Conservation (phyloP, 768 basidiomycete genomes). For the Hemileccinum rubropunctum region DNA sequence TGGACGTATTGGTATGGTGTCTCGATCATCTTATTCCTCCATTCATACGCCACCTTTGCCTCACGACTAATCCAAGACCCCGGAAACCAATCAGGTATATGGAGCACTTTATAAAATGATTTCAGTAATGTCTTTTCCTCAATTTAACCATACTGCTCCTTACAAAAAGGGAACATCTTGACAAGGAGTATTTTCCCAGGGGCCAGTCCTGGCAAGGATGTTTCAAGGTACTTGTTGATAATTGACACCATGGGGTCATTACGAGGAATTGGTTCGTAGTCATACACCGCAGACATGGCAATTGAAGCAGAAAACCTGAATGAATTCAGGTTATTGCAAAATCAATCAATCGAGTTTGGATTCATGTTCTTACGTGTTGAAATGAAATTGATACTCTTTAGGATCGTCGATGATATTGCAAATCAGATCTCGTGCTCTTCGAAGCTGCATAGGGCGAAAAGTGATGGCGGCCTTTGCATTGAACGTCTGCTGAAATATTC, state of each 20-base stretch:
- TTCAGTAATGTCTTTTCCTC: background rate
- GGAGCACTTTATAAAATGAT: conserved; percentile 11
- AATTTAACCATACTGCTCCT: background rate
- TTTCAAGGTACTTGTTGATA: background rate
- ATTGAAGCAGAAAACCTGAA: conserved; percentile 1
- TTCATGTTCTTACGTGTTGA: background rate
- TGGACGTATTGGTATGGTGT: background rate
- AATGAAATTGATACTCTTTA: background rate
- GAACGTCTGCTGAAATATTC: conserved; percentile 7
- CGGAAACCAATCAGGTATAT: conserved; percentile 21
- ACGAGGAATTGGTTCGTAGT: conserved; percentile 1
- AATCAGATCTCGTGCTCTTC: background rate
- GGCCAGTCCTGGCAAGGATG: background rate
- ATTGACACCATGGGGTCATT: conserved; percentile 6
- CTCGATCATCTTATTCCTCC: conserved; percentile 3
- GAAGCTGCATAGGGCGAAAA: conserved; percentile 5
- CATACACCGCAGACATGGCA: conserved; percentile 5
- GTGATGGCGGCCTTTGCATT: background rate
- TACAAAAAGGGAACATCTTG: conserved; percentile 6
- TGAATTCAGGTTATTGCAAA: background rate
- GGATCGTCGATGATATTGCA: conserved; percentile 1
- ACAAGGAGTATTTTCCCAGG: conserved; percentile 2
- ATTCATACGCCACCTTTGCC: background rate
- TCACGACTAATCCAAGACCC: conserved; percentile 4
- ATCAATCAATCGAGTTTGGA: too few species aligned